Percentiles rank a stretch among this genome's conserved stretches.
These are phyloP conservation scores for Megacollybia marginata DNA, from an alignment of 768 basidiomycete genomes.

Conservation along the genomic window DNA sequence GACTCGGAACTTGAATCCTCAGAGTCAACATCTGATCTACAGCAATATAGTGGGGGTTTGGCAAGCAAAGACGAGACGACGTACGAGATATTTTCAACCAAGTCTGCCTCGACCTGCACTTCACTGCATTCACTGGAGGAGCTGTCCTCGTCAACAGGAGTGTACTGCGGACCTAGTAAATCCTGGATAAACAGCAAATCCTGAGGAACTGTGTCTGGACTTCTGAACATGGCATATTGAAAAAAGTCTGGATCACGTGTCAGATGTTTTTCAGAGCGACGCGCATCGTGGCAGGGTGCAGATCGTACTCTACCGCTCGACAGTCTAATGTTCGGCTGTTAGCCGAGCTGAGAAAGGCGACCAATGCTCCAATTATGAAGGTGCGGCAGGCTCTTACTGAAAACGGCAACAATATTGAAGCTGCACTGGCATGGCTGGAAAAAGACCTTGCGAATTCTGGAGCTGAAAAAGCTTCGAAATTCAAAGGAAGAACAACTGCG, in stretches of 20 bases:
- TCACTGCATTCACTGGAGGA: slow-evolving; percentile 54
- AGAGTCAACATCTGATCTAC: no score
- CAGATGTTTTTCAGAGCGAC: not conserved
- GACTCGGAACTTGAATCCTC: slow-evolving; percentile 32
- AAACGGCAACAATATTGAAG: slow-evolving; percentile 64
- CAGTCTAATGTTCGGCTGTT: slow-evolving; percentile 74
- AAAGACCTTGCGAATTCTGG: slow-evolving; percentile 67
- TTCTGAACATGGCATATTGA: no score
- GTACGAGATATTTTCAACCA: slow-evolving; percentile 31
- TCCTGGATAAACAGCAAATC: slow-evolving; percentile 71
- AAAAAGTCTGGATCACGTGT: not conserved
- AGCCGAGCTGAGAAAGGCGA: slow-evolving; percentile 76
- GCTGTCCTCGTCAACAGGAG: slow-evolving; percentile 33
- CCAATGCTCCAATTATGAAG: slow-evolving; percentile 77
- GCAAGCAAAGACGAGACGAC: not conserved
- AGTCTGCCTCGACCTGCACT: slow-evolving; percentile 65
- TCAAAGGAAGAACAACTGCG: slow-evolving; percentile 63
- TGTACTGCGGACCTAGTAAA: slow-evolving; percentile 37
- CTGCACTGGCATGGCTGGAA: slow-evolving; percentile 76
- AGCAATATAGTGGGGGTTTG: no score
- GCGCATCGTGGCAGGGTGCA: slow-evolving; percentile 9
- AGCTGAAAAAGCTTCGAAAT: slow-evolving; percentile 75
- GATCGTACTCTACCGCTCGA: slow-evolving; percentile 45
- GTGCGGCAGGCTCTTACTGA: slow-evolving; percentile 82
- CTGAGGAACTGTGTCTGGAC: slow-evolving; percentile 55